Conservation (phyloP, 371 early-diverging fungal genomes). For the Cladochytrium tenue region DNA sequence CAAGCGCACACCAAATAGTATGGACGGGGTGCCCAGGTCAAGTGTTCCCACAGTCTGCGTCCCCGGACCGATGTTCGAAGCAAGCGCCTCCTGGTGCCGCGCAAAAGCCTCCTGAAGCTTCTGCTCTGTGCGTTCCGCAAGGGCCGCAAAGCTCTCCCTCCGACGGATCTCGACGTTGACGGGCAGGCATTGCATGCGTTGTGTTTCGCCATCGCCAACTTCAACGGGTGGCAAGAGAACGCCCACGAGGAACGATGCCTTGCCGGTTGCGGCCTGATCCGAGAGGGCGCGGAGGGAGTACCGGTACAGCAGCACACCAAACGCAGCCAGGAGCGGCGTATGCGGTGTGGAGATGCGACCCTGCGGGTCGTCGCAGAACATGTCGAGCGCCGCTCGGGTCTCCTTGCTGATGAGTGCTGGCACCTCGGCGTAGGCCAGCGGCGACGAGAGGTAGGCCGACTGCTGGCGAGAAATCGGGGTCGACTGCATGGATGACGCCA, state of each 20-base stretch:
- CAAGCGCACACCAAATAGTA: background rate
- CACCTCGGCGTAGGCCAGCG: background rate
- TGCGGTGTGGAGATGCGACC: background rate
- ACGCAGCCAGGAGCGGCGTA: slow-evolving; percentile 1
- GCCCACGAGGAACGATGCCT: background rate
- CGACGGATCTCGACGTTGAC: background rate
- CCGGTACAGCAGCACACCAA: background rate
- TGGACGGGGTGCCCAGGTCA: background rate
- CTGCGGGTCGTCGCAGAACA: background rate
- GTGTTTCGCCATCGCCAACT: background rate
- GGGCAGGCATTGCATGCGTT: background rate
- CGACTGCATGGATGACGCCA: no score
- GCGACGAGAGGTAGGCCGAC: background rate
- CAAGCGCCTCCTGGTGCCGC: background rate
- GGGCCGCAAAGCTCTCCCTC: slow-evolving; percentile 5
- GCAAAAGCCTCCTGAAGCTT: slow-evolving; percentile 1
- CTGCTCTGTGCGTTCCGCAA: slow-evolving; percentile 4
- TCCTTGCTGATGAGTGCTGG: background rate
- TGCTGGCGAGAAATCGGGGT: no score
- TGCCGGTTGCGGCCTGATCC: no score
- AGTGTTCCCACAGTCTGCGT: background rate
- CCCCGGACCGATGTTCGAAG: background rate
- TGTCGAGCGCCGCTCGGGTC: background rate
- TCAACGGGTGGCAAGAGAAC: background rate
- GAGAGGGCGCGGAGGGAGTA: background rate